Percentiles rank a stretch among this genome's conserved stretches.
phyloP scores from a whole-genome alignment of 306 rosid genomes.

The Vigna hirtella region DNA sequence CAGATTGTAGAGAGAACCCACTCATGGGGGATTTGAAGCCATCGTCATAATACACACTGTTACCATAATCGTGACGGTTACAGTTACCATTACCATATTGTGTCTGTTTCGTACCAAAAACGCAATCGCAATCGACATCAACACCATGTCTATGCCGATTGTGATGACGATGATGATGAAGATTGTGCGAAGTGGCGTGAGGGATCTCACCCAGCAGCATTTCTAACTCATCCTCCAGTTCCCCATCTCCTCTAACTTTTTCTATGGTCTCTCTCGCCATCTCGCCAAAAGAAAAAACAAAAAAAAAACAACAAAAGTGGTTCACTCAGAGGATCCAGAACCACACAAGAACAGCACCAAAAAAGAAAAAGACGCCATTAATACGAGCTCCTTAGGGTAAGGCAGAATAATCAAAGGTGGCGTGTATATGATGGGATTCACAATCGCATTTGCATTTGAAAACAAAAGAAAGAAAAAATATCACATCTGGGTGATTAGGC shows the following conservation, averaged over 20 bases:
- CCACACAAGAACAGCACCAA: neutral
- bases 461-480: neutral
- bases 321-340: neutral
- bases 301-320: neutral
- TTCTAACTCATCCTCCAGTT: conserved; percentile 52
- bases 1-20: conserved; percentile 59
- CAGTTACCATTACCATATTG: neutral
- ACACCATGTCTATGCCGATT: conserved; percentile 20
- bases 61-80: conserved; percentile 29
- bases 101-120: conserved; percentile 28
- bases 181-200: conserved; percentile 54
- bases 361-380: neutral
- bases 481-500: conserved; percentile 26
- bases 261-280: conserved; percentile 40
- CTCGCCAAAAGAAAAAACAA: neutral
- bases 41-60: conserved; percentile 45
- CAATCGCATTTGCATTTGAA: conserved; percentile 35
- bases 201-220: conserved; percentile 70
- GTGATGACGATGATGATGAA: neutral
- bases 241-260: conserved; percentile 47
- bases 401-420: conserved; percentile 12
- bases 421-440: conserved; percentile 11
- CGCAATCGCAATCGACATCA: conserved; percentile 1
- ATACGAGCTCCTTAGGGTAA: neutral
- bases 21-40: conserved; percentile 55